A percentile compares a stretch with the other conserved stretches of the same genome.
Evolutionary conservation across 1,139 yeast species (phyloP).

Genomic region (Lodderomyces pseudojiufengensis): DNA sequence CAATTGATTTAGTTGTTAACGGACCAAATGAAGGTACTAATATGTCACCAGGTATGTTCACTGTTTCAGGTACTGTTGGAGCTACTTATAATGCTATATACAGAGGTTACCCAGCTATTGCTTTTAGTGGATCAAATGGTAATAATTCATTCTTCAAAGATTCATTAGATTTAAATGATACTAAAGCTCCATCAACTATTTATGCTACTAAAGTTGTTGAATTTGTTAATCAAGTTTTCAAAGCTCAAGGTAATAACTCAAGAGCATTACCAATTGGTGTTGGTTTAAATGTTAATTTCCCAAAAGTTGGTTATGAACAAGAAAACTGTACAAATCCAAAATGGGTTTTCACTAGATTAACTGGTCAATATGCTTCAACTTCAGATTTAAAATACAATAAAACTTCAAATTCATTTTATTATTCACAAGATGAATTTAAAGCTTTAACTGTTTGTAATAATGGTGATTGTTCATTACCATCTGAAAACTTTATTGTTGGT

Average conservation of each 20-base stretch:
- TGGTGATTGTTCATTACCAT: constrained; percentile 37
- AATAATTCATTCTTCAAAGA: constrained; percentile 44
- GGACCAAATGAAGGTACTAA: constrained; percentile 50
- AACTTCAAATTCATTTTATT: constrained; percentile 23
- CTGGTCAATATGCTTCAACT: constrained; percentile 30
- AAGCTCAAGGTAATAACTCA: constrained; percentile 26
- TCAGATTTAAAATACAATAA: constrained; percentile 31
- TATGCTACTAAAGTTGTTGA: constrained; percentile 31
- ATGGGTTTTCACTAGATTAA: constrained; percentile 35
- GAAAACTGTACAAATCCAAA: constrained; percentile 33
- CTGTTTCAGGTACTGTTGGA: constrained; percentile 45
- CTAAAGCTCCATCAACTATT: constrained; percentile 33
- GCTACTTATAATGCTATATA: constrained; percentile 43
- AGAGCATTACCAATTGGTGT: constrained; percentile 38
- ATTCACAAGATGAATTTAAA: constrained; percentile 13
- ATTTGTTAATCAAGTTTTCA: constrained; percentile 31
- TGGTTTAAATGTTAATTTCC: constrained; percentile 42
- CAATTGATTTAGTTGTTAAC: constrained; percentile 38
- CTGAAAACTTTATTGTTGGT: constrained; percentile 27
- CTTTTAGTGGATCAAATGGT: constrained; percentile 42
- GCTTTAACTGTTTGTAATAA: constrained; percentile 26
- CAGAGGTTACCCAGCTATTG: constrained; percentile 42
- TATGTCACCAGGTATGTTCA: constrained; percentile 33
- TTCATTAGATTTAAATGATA: constrained; percentile 28
- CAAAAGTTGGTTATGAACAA: constrained; percentile 34